A percentile compares a stretch with the other conserved stretches of the same genome.
phyloP scores from a whole-genome alignment of 116 monocot species.

The Papilionanthe hybrid region DNA sequence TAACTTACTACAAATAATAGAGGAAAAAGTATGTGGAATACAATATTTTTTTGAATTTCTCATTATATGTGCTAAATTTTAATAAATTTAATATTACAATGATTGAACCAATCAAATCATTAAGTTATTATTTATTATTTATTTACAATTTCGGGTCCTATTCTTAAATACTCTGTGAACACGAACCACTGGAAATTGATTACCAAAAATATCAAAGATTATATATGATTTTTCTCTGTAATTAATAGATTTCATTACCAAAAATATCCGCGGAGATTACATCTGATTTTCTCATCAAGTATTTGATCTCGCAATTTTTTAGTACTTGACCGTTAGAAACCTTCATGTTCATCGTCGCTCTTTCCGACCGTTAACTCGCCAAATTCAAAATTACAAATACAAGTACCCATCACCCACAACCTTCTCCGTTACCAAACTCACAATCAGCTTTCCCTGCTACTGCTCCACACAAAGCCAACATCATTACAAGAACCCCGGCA shows the following conservation, averaged over 20 bases:
- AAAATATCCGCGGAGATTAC: too few relatives aligned
- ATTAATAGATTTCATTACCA: background rate
- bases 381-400: conserved; percentile 11
- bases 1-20: too few relatives aligned
- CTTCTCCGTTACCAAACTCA: background rate
- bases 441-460: conserved; percentile 14
- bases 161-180: too few relatives aligned
- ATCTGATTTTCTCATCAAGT: background rate
- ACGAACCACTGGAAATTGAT: too few relatives aligned
- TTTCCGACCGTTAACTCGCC: conserved; percentile 22
- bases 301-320: background rate
- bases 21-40: too few relatives aligned
- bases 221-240: background rate
- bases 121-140: too few relatives aligned
- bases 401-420: background rate
- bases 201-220: too few relatives aligned
- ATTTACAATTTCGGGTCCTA: too few relatives aligned
- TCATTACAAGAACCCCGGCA: conserved; percentile 1
- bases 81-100: too few relatives aligned
- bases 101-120: too few relatives aligned
- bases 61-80: too few relatives aligned
- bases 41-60: too few relatives aligned
- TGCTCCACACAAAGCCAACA: background rate
- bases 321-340: background rate
- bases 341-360: background rate